phyloP scores from a whole-genome alignment of 305 asterid species.

The Caryopteris hybrid region DNA sequence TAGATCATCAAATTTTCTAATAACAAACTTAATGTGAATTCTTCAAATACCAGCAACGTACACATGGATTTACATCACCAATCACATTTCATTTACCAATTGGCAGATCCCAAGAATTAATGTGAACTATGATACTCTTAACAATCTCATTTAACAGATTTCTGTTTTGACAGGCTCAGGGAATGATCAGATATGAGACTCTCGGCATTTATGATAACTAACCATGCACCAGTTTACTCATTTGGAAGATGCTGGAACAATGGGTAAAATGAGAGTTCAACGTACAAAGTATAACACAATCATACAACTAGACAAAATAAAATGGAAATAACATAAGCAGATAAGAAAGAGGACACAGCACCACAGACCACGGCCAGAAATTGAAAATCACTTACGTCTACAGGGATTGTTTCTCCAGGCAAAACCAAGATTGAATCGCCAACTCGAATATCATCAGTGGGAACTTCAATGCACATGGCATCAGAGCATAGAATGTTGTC shows the following conservation, averaged over 20 bases:
- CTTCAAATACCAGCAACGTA: not conserved
- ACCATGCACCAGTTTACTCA: not conserved
- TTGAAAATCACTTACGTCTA: conserved; percentile 67
- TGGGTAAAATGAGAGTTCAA: not conserved
- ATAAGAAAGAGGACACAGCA: not conserved
- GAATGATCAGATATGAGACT: not conserved
- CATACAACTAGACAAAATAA: not conserved
- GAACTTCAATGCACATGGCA: conserved; percentile 87
- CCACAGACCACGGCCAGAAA: not conserved
- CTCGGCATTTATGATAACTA: conserved; percentile 9
- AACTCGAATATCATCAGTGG: conserved; percentile 84
- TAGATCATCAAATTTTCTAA: not conserved
- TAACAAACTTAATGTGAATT: not conserved
- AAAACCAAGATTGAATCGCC: conserved; percentile 86
- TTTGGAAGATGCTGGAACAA: not conserved
- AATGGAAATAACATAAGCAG: conserved; percentile 1
- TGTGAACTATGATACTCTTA: not conserved
- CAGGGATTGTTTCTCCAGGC: conserved; percentile 97
- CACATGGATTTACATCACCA: not conserved
- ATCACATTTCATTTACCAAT: not conserved
- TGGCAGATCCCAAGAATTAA: not conserved
- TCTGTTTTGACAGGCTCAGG: not conserved
- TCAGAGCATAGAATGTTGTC: conserved; percentile 65
- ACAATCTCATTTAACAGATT: not conserved
- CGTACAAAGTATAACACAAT: not conserved